Evolutionary conservation across 192 early-diverging fungal species (phyloP).

Genomic region (Backusella macrospora): DNA sequence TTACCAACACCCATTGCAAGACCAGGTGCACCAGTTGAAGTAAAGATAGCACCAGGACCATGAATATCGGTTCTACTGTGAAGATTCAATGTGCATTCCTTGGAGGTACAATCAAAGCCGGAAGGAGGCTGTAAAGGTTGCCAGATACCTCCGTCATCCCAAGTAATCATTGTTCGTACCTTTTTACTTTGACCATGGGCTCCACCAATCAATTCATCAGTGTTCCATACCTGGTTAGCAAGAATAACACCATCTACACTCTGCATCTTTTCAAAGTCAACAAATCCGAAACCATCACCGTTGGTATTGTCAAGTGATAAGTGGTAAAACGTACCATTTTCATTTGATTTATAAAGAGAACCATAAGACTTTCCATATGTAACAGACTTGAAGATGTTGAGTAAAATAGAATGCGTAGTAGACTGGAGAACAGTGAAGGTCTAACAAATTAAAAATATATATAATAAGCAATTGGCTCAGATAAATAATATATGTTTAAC

Average conservation of each 20-base stretch:
- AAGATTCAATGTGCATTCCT: constrained; percentile 77
- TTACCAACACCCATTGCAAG: constrained; percentile 91
- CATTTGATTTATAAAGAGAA: constrained; percentile 86
- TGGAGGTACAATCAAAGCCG: constrained; percentile 22
- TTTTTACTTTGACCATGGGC: constrained; percentile 60
- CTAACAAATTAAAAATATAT: constrained; percentile 24
- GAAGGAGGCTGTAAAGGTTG: constrained; percentile 56
- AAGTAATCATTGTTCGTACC: constrained; percentile 78
- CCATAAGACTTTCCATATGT: constrained; percentile 60
- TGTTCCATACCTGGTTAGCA: constrained; percentile 86
- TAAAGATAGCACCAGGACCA: constrained; percentile 65
- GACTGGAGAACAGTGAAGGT: constrained; percentile 88
- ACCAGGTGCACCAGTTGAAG: constrained; percentile 72
- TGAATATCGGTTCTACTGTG: constrained; percentile 74
- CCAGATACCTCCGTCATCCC: constrained; percentile 88
- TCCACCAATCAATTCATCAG: constrained; percentile 57
- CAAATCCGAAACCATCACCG: constrained; percentile 66
- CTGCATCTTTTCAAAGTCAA: constrained; percentile 92
- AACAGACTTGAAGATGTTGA: constrained; percentile 74
- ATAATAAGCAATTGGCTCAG: constrained; percentile 13
- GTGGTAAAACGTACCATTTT: constrained; percentile 81
- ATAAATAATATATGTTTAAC: constrained; percentile 12
- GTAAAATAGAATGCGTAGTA: constrained; percentile 72
- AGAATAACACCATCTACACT: constrained; percentile 85
- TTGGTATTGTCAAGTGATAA: constrained; percentile 80